These are phyloP conservation scores for Platanthera guangdongensis DNA, from an alignment of 106 monocot species.

Conservation along the genomic window DNA sequence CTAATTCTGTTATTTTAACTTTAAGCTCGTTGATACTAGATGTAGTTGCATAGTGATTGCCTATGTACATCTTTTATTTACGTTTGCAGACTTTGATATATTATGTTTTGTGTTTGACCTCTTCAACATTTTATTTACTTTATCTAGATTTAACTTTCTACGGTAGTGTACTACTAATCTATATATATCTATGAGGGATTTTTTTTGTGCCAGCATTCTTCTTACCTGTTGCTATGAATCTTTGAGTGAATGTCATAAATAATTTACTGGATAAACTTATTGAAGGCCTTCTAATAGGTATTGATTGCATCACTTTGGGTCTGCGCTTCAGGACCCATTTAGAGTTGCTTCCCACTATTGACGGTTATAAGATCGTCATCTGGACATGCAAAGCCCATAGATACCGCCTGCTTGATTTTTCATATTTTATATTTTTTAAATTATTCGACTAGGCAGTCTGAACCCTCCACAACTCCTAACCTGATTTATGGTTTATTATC, in stretches of 20 bases:
- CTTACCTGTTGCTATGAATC: not conserved
- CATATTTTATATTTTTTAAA: no score
- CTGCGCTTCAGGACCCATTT: no score
- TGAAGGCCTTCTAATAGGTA: no score
- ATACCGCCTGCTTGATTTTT: no score
- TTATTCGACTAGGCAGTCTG: no score
- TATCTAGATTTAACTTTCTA: not conserved
- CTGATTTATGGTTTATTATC: no score
- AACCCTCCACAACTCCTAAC: no score
- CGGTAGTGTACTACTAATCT: not conserved
- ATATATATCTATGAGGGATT: not conserved
- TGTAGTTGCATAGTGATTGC: not conserved
- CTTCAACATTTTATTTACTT: not conserved
- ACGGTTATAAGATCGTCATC: no score
- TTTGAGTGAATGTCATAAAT: not conserved
- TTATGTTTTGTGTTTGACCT: not conserved
- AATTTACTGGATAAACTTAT: not conserved
- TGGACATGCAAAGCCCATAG: no score
- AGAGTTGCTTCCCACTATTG: no score
- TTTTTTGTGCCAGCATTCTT: not conserved
- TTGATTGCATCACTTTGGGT: no score
- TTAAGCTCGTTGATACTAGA: not conserved
- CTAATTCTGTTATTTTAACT: not conserved
- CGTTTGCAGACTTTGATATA: not conserved
- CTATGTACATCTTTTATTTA: not conserved